Percentiles rank a stretch among this genome's conserved stretches.
Evolutionary conservation across 1,139 yeast species (phyloP).

Genomic region (Kodamaea suecica): DNA sequence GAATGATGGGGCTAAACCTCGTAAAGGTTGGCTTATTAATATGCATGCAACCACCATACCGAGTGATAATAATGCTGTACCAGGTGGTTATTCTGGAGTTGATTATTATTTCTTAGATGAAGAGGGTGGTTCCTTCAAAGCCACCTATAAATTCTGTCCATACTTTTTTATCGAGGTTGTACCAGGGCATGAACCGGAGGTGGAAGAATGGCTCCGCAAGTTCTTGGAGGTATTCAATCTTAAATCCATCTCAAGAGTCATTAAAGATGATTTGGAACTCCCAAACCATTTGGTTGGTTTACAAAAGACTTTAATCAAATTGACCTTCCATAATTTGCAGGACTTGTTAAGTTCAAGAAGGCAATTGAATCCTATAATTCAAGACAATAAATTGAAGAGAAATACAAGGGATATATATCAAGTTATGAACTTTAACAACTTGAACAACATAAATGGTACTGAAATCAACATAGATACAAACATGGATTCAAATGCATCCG

Average conservation of each 20-base stretch:
- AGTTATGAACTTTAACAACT: slow-evolving; percentile 45
- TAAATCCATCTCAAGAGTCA: slow-evolving; percentile 52
- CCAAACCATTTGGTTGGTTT: slow-evolving; percentile 88
- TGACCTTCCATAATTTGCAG: slow-evolving; percentile 70
- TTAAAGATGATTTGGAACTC: slow-evolving; percentile 73
- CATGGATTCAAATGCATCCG: slow-evolving; percentile 15
- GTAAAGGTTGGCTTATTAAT: slow-evolving; percentile 85
- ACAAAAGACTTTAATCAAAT: slow-evolving; percentile 58
- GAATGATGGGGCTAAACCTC: slow-evolving; percentile 45
- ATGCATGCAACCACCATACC: slow-evolving; percentile 74
- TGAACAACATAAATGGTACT: slow-evolving; percentile 20
- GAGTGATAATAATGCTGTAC: slow-evolving; percentile 49
- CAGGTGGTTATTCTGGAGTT: slow-evolving; percentile 75
- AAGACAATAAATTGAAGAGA: slow-evolving; percentile 60
- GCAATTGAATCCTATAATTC: slow-evolving; percentile 63
- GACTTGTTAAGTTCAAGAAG: slow-evolving; percentile 78
- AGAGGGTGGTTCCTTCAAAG: slow-evolving; percentile 94
- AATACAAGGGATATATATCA: slow-evolving; percentile 72
- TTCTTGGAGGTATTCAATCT: slow-evolving; percentile 57
- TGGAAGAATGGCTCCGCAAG: slow-evolving; percentile 79
- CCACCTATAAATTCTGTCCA: slow-evolving; percentile 81
- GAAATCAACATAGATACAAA: slow-evolving; percentile 16
- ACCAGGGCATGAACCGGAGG: slow-evolving; percentile 69
- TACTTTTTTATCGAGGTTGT: slow-evolving; percentile 76
- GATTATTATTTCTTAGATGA: slow-evolving; percentile 95